Conservation (phyloP, 108 stramenopile species). For the Nitzschia palea region DNA sequence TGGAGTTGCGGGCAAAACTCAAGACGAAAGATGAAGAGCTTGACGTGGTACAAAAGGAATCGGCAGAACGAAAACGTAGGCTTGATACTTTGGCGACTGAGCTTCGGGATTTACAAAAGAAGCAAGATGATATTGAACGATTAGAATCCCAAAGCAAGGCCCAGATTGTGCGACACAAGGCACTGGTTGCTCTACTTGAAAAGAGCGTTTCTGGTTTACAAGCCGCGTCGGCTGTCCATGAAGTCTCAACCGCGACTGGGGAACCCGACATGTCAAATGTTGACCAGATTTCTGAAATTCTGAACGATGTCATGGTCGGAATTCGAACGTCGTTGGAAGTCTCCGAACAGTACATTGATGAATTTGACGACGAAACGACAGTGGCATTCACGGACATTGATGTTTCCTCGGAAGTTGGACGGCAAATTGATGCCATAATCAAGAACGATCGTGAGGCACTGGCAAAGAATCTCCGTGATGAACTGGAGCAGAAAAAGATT, state of each 20-base stretch:
- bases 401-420: constrained; percentile 21
- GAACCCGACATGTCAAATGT: constrained; percentile 23
- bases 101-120: constrained; percentile 45
- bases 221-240: constrained; percentile 36
- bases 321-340: constrained; percentile 22
- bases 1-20: constrained; percentile 46
- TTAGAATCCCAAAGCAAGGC: constrained; percentile 14
- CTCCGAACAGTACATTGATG: constrained; percentile 20
- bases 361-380: constrained; percentile 11
- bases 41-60: constrained; percentile 23
- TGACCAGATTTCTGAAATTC: constrained; percentile 40
- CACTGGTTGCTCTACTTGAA: constrained; percentile 33
- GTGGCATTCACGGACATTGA: constrained; percentile 17
- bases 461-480: constrained; percentile 19
- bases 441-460: constrained; percentile 25
- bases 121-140: constrained; percentile 23
- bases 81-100: constrained; percentile 51
- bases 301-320: constrained; percentile 26
- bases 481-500: constrained; percentile 34
- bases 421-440: constrained; percentile 28
- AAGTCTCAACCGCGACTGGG: constrained; percentile 29
- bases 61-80: constrained; percentile 30
- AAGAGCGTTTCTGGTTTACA: constrained; percentile 34
- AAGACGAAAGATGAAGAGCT: constrained; percentile 54
- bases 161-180: constrained; percentile 25